These are phyloP conservation scores for Kwoniella bestiolae DNA, from an alignment of 768 basidiomycete species.

Conservation along the genomic window DNA sequence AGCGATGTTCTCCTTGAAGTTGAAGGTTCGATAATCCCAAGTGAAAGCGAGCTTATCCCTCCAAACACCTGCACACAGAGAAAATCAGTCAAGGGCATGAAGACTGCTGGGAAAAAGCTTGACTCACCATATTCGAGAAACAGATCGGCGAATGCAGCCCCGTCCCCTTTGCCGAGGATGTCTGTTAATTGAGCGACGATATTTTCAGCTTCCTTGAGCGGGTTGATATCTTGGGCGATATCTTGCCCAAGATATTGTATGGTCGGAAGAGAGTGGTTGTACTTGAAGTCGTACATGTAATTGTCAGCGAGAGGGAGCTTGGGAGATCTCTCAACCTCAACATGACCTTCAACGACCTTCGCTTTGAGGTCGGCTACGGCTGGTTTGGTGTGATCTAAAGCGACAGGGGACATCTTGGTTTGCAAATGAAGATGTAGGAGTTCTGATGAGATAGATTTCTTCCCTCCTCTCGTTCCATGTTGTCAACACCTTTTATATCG, in stretches of 20 bases:
- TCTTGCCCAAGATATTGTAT: constrained; percentile 12
- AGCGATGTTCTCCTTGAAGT: constrained; percentile 59
- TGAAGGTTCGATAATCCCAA: constrained; percentile 69
- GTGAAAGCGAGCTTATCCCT: constrained; percentile 68
- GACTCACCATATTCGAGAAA: constrained; percentile 34
- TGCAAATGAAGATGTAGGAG: too few relatives aligned
- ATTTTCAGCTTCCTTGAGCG: constrained; percentile 3
- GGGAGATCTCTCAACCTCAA: constrained; percentile 1
- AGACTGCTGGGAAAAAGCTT: too few relatives aligned
- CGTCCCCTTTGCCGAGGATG: constrained; percentile 11
- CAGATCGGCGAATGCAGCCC: constrained; percentile 21
- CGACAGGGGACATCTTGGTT: not conserved
- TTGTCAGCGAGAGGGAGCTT: constrained; percentile 7
- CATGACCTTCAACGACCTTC: constrained; percentile 14
- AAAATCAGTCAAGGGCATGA: too few relatives aligned
- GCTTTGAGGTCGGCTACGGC: not conserved
- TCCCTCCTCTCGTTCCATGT: too few relatives aligned
- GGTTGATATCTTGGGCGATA: constrained; percentile 10
- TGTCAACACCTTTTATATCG: too few relatives aligned
- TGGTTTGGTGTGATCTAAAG: too few relatives aligned
- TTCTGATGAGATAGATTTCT: too few relatives aligned
- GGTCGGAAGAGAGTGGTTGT: constrained; percentile 23
- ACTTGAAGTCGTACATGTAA: constrained; percentile 35
- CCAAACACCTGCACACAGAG: constrained; percentile 58
- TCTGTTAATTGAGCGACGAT: constrained; percentile 6